A percentile compares a stretch with the other conserved stretches of the same genome.
These are phyloP conservation scores for Ceratocystis albifundus DNA, from an alignment of 2,329 filamentous ascomycete genomes.

Conservation along the genomic window DNA sequence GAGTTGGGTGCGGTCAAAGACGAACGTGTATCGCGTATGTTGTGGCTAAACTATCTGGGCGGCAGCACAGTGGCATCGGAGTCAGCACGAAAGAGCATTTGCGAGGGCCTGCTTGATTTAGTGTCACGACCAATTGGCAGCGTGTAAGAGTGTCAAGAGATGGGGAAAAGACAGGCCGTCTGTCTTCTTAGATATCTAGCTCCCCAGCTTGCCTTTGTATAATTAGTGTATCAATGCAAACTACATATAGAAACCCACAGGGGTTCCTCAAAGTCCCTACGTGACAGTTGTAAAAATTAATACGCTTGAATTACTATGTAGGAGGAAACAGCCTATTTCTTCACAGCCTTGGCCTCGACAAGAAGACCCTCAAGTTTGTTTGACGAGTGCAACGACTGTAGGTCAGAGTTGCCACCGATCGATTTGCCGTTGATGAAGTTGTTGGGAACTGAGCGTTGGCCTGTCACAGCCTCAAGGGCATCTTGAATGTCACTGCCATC, in stretches of 20 bases:
- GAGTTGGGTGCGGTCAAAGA: conserved; percentile 62
- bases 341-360: conserved; percentile 34
- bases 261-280: neutral
- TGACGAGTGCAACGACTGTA: conserved; percentile 47
- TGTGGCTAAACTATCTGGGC: conserved; percentile 85
- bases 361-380: conserved; percentile 36
- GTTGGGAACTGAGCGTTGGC: conserved; percentile 87
- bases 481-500: conserved; percentile 76
- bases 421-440: conserved; percentile 85
- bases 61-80: conserved; percentile 82
- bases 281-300: neutral
- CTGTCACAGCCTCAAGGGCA: conserved; percentile 66
- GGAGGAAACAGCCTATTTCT: conserved; percentile 30
- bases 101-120: conserved; percentile 78
- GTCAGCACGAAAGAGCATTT: conserved; percentile 64
- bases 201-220: conserved; percentile 45
- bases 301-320: conserved; percentile 17
- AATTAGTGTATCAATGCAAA: conserved; percentile 17
- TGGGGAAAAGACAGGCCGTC: neutral
- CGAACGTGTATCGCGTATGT: conserved; percentile 63
- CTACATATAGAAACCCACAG: conserved; percentile 25
- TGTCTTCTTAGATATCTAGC: neutral
- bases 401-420: conserved; percentile 91
- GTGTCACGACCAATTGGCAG: conserved; percentile 81
- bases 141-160: conserved; percentile 36